Evolutionary conservation across 1,284 basidiomycete species (phyloP).

Genomic region (Apiotrichum montevideense): DNA sequence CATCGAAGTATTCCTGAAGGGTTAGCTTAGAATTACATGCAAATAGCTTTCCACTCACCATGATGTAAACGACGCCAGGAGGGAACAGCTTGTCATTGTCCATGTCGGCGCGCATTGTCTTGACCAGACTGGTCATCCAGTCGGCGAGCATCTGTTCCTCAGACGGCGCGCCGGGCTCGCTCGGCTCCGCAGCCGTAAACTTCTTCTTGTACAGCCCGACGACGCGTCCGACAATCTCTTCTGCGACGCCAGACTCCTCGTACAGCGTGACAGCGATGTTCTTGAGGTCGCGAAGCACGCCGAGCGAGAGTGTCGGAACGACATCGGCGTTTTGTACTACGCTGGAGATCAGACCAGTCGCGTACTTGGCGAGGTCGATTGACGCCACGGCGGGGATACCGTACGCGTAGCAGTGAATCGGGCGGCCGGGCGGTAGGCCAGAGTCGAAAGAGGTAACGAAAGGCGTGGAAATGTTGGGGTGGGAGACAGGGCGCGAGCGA

Average conservation of each 20-base stretch:
- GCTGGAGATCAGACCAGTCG: constrained; percentile 48
- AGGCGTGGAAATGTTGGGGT: constrained; percentile 45
- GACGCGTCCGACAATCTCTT: constrained; percentile 51
- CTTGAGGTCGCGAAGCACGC: constrained; percentile 50
- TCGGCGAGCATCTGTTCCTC: constrained; percentile 35
- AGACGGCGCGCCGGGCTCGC: background rate
- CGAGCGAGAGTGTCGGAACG: constrained; percentile 46
- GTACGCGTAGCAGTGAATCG: constrained; percentile 50
- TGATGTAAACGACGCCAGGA: constrained; percentile 40
- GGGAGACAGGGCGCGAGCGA: constrained; percentile 17
- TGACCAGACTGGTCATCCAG: constrained; percentile 47
- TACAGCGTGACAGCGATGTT: constrained; percentile 48
- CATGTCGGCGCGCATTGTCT: constrained; percentile 48
- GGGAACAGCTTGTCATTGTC: constrained; percentile 49
- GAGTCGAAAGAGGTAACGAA: constrained; percentile 49
- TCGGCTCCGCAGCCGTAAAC: constrained; percentile 8
- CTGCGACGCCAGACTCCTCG: constrained; percentile 47
- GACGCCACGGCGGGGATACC: constrained; percentile 49
- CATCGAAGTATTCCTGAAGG: constrained; percentile 44
- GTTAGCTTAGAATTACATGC: constrained; percentile 5
- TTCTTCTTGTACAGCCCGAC: constrained; percentile 34
- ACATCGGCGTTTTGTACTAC: constrained; percentile 47
- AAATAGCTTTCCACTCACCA: constrained; percentile 21
- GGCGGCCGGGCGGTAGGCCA: constrained; percentile 50
- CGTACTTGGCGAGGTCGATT: constrained; percentile 47